Conservation (phyloP, 345 rosid genomes). For the Sisymbrium altissimum region DNA sequence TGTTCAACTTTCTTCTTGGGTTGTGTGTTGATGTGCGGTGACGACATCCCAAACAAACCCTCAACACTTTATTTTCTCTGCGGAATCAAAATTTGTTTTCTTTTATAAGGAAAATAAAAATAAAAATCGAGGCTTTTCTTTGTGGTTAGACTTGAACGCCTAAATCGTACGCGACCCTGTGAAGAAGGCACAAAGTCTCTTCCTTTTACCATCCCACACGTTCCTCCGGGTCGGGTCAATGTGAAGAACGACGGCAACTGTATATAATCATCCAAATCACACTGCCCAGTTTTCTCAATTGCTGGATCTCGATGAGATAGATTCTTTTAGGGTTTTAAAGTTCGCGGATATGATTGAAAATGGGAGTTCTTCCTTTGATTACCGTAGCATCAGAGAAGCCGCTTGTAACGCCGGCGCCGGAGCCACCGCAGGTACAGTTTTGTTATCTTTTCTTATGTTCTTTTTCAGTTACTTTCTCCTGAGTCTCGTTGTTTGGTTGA, state of each 20-base stretch:
- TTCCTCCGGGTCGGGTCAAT: slow-evolving; percentile 28
- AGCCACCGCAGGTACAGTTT: slow-evolving; percentile 75
- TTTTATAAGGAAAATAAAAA: neutral
- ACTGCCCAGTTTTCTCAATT: neutral
- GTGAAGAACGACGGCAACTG: slow-evolving; percentile 10
- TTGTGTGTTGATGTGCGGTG: slow-evolving; percentile 22
- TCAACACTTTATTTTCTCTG: neutral
- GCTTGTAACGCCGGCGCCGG: slow-evolving; percentile 71
- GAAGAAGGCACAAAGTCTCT: slow-evolving; percentile 11
- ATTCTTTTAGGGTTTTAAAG: slow-evolving; percentile 1
- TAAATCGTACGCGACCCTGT: slow-evolving; percentile 19
- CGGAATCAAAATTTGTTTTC: neutral
- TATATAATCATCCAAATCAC: neutral
- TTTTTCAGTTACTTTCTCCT: neutral
- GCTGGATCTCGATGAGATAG: slow-evolving; percentile 21
- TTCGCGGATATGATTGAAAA: slow-evolving; percentile 41
- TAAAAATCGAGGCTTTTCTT: neutral
- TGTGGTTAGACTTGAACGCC: slow-evolving; percentile 12
- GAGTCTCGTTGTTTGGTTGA: neutral
- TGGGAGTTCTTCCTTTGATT: slow-evolving; percentile 36
- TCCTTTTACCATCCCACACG: slow-evolving; percentile 25
- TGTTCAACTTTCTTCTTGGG: slow-evolving; percentile 18
- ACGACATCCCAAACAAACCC: slow-evolving; percentile 6
- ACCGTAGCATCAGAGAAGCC: slow-evolving; percentile 40
- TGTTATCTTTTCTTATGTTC: neutral